Evolutionary conservation across 1,284 basidiomycete genomes (phyloP), one percentile per base, ranked within the genome.

Genomic region (Exsudoporus floridanus): DNA sequence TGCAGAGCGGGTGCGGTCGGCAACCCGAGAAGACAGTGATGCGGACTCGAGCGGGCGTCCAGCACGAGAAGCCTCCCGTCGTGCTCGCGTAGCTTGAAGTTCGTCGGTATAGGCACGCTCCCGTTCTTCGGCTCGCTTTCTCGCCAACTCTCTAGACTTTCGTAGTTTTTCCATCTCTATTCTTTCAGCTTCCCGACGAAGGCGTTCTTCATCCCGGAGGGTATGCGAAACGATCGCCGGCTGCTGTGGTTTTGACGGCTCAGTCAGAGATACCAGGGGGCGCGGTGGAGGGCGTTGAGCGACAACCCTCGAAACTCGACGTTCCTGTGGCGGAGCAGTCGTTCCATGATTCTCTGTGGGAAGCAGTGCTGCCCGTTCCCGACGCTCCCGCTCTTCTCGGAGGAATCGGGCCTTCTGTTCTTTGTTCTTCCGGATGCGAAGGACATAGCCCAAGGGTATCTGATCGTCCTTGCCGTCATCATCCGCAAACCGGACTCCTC

Each of bases 381-480:
- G 77, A 43, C 74, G 75, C 52, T 80, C 75, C 52, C 77, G 77
- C 63, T 89, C 80, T 62, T 78, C 77, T 47, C 75, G 78, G 58
- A 90, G 72, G 61, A 90, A 89, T 31, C 70, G 77, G 41, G 80
- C 82, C 70, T 88, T 88, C 69, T 86, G 81, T 66, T 86, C 85
- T 45, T 82, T 81, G 60, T 81, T 81, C 73, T 85, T 83, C 72
- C 81, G 83, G 63, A 79, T 77, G 45, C 86, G 82, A 61, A 86
- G 71, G 34, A 84, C 77, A 63, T 89, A 82, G 21, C 79, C 81
- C 35, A 88, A 72, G 0, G 88, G 88, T 58, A 88, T 74, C 45
- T 74, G 73, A 59, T 88, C 86, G 28, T 86, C 83, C 59, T 82
- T 85, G 56, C 66, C 68, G 50, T 80, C 77, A 61, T 82, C 78